A percentile compares a stretch with the other conserved stretches of the same genome.
Evolutionary conservation across 768 basidiomycete species (phyloP).

Genomic region (Strobilomyces dryophilus): DNA sequence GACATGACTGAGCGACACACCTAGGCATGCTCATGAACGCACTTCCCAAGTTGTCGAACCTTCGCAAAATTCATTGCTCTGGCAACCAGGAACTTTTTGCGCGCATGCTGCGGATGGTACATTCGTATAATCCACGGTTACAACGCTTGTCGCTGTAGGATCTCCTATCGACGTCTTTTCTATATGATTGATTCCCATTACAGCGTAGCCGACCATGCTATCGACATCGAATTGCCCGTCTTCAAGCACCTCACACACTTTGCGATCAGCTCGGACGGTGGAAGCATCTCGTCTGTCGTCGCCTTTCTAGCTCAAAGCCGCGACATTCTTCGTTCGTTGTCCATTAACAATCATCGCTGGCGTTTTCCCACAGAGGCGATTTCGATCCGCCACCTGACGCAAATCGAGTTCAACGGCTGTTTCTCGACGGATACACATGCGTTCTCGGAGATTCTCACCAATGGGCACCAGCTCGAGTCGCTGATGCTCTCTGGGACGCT

Average conservation of each 20-base stretch:
- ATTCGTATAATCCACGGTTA: constrained; percentile 47
- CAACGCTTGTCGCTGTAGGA: constrained; percentile 53
- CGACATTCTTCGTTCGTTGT: constrained; percentile 47
- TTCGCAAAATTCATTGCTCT: constrained; percentile 59
- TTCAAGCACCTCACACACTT: constrained; percentile 59
- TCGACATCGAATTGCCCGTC: constrained; percentile 44
- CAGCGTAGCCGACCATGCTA: constrained; percentile 36
- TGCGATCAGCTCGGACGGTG: constrained; percentile 46
- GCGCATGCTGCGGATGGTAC: constrained; percentile 50
- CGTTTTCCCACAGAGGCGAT: constrained; percentile 50
- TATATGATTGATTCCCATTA: neutral
- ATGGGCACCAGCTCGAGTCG: constrained; percentile 62
- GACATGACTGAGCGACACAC: neutral
- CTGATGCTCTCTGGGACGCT: constrained; percentile 53
- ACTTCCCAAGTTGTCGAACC: constrained; percentile 55
- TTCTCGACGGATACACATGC: constrained; percentile 47
- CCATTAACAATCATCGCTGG: constrained; percentile 53
- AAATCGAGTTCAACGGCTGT: constrained; percentile 57
- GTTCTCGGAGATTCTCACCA: constrained; percentile 54
- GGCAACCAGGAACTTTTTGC: constrained; percentile 51
- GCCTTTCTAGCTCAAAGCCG: constrained; percentile 53
- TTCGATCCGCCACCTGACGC: constrained; percentile 59
- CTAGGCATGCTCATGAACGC: constrained; percentile 68
- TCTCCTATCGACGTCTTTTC: neutral
- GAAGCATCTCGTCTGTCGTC: constrained; percentile 36